A percentile compares a stretch with the other conserved stretches of the same genome.
phyloP scores from a whole-genome alignment of 208 protist species.

The Leishmania arabica region DNA sequence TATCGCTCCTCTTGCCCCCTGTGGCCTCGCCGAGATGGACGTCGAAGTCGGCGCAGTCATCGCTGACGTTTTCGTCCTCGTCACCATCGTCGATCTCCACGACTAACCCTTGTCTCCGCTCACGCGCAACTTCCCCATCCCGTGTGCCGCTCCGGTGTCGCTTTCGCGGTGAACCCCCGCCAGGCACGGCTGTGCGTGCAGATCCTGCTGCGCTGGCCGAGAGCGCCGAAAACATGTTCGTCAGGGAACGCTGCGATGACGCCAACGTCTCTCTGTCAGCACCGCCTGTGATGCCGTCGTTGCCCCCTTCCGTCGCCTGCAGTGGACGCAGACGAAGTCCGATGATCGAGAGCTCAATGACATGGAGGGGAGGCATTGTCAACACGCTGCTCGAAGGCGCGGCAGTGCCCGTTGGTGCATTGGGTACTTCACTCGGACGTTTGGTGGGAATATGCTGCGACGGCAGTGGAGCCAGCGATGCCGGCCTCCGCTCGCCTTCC shows the following conservation, averaged over 20 bases:
- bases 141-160: neutral
- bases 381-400: neutral
- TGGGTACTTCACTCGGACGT: neutral
- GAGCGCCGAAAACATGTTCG: conserved; percentile 25
- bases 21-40: neutral
- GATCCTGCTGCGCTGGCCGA: neutral
- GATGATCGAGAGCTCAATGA: conserved; percentile 27
- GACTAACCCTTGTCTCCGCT: neutral
- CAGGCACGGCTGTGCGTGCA: neutral
- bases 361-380: conserved; percentile 30
- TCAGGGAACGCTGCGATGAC: conserved; percentile 15
- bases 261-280: neutral
- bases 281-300: neutral
- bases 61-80: neutral
- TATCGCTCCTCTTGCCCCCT: neutral
- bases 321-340: conserved; percentile 7
- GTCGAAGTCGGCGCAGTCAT: conserved; percentile 3
- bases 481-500: neutral
- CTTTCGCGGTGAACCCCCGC: neutral
- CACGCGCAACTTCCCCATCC: neutral
- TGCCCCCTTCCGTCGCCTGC: neutral
- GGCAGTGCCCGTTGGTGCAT: neutral
- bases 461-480: neutral
- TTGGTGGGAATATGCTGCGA: neutral
- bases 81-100: conserved; percentile 4